Evolutionary conservation across 83 land plant species (phyloP).

Genomic region (Thuja plicata): DNA sequence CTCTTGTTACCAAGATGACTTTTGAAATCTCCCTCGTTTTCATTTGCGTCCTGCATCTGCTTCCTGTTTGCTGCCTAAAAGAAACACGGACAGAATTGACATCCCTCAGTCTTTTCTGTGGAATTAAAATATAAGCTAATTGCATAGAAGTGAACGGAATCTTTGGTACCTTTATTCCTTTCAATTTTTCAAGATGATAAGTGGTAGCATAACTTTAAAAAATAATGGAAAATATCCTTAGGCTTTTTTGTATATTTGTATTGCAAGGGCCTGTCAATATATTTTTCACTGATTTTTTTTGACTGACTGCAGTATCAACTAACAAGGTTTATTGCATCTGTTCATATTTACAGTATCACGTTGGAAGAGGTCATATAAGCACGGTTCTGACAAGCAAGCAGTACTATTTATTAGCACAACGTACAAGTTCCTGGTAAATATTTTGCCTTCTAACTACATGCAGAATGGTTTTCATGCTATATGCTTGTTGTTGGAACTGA

Average conservation of each 20-base stretch:
- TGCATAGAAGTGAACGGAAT: neutral
- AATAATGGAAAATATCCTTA: neutral
- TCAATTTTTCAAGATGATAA: neutral
- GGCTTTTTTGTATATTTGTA: neutral
- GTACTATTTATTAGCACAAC: constrained; percentile 59
- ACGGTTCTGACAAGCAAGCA: constrained; percentile 60
- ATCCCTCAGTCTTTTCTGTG: neutral
- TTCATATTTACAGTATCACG: constrained; percentile 47
- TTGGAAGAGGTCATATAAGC: constrained; percentile 91
- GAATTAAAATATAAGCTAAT: neutral
- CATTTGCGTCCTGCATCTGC: neutral
- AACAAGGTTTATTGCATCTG: neutral
- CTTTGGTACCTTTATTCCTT: neutral
- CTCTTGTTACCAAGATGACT: neutral
- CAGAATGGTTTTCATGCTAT: neutral
- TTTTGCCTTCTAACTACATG: neutral
- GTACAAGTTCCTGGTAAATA: constrained; percentile 66
- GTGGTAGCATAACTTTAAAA: neutral
- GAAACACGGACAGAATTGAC: neutral
- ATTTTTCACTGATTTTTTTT: neutral
- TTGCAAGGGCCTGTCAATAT: neutral
- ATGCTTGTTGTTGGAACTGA: constrained; percentile 4
- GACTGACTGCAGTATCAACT: neutral
- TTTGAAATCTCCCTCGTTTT: neutral
- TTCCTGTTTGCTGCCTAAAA: neutral